phyloP scores from a whole-genome alignment of 495 filamentous ascomycete species.

The Thozetella sp. region DNA sequence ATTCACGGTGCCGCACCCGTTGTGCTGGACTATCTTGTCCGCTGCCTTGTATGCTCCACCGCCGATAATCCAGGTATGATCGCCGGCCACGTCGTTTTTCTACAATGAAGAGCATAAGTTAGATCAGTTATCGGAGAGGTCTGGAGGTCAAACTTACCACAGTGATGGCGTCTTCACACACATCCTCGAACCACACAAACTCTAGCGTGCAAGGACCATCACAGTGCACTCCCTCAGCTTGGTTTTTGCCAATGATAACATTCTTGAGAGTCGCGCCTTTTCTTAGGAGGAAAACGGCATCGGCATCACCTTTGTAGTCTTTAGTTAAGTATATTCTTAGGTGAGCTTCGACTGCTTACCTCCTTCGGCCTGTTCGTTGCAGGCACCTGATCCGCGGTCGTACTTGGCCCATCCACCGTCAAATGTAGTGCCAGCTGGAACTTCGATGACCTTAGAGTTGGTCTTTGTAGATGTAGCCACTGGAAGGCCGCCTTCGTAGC shows the following conservation, averaged over 20 bases:
- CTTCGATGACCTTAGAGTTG: slow-evolving; percentile 26
- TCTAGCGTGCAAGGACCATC: slow-evolving; percentile 39
- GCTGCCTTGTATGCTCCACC: slow-evolving; percentile 55
- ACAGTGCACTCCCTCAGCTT: slow-evolving; percentile 50
- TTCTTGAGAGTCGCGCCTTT: slow-evolving; percentile 44
- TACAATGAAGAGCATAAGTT: background rate
- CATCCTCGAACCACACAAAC: slow-evolving; percentile 48
- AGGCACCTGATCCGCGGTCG: slow-evolving; percentile 34
- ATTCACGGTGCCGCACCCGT: slow-evolving; percentile 52
- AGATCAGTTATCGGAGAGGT: background rate
- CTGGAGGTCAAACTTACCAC: slow-evolving; percentile 8
- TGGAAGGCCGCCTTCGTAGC: slow-evolving; percentile 17
- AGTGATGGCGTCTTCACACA: slow-evolving; percentile 44
- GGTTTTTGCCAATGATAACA: slow-evolving; percentile 47
- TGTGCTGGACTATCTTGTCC: slow-evolving; percentile 64
- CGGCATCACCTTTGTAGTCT: slow-evolving; percentile 18
- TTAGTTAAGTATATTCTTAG: background rate
- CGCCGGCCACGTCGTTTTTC: slow-evolving; percentile 2
- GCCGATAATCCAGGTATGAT: slow-evolving; percentile 38
- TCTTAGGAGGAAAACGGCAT: slow-evolving; percentile 46
- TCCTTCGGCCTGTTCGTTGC: slow-evolving; percentile 38
- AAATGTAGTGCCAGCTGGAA: slow-evolving; percentile 24
- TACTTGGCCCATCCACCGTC: slow-evolving; percentile 40
- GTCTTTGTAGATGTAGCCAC: slow-evolving; percentile 14
- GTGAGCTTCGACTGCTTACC: slow-evolving; percentile 10